phyloP scores from a whole-genome alignment of 768 basidiomycete genomes.

The Trametopsis cervina region DNA sequence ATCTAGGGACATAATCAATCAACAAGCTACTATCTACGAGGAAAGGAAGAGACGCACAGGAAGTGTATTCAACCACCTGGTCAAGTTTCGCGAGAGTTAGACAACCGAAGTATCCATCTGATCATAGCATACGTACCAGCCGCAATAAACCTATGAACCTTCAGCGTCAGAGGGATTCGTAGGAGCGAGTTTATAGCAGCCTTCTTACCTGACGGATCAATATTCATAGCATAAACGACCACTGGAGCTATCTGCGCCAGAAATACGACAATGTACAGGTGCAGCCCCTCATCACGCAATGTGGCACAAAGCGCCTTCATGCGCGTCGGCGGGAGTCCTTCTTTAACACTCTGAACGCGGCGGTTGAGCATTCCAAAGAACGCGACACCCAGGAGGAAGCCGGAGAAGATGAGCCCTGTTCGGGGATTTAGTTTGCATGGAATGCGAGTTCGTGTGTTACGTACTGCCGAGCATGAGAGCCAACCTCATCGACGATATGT shows the following conservation, averaged over 20 bases:
- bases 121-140: neutral
- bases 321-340: too few species aligned
- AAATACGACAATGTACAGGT: neutral
- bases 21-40: neutral
- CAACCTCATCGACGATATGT: neutral
- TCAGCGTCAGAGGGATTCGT: neutral
- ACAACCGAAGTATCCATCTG: too few species aligned
- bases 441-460: neutral
- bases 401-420: neutral
- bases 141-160: neutral
- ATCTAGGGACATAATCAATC: neutral
- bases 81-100: too few species aligned
- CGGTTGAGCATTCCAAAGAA: neutral
- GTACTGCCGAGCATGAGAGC: neutral
- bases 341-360: neutral
- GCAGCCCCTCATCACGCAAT: neutral
- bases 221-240: neutral
- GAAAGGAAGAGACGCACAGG: neutral
- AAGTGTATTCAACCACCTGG: neutral
- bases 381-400: neutral
- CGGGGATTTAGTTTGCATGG: neutral
- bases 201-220: too few species aligned
- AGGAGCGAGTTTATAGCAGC: neutral
- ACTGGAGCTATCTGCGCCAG: neutral
- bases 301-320: too few species aligned